Base-by-base conservation (phyloP, 495 filamentous ascomycete genomes). In the Chlorociboria aeruginascens region DNA sequence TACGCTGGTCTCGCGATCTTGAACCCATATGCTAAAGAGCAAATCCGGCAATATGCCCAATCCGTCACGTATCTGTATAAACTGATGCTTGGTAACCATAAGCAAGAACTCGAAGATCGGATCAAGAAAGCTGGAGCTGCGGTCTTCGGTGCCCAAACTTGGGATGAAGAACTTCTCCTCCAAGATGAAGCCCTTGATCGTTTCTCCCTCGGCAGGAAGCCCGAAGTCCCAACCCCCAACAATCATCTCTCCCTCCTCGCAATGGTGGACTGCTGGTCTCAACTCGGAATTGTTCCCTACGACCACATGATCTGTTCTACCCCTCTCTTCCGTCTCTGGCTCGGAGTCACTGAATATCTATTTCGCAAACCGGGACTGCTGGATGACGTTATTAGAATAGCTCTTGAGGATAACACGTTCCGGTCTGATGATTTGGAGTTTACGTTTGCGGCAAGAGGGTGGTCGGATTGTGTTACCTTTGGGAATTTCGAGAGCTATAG, bases 281-380 rank as follows among this genome's bases (percentile, higher is more conserved):
- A 84, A 49, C 71, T 95, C 11, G 85, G 81, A 31, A 98, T 95
- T 52, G 84, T 92, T 31, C 92, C 92, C 1, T 98, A 97, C 63
- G 89, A 97, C 64, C 92, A 98, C 69, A 96, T 97, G 88, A 95
- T 98, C 55, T 98, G 92, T 67, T 94, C 86, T 10, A 98, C 92
- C 11, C 92, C 92, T 78, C 74, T 95, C n/a, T 98, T 97, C 71
- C 84, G 92, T 33, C 77, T 98, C 29, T 96, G 92, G 89, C 74
- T 98, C 40, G 92, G 92, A 40, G 89, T 95, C n/a, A 88, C 89
- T 6, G 89, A 98, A 66, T 94, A 94, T 64, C 70, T 98, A 14
- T 98, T 95, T 69, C 82, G 90, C 44, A 89, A 89, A 51, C 74
- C 79, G 16, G 79, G 76, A 0, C 73, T 95, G 20, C 78, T 98